Evolutionary conservation across 768 basidiomycete species (phyloP).

Genomic region (Lentinula sp.): DNA sequence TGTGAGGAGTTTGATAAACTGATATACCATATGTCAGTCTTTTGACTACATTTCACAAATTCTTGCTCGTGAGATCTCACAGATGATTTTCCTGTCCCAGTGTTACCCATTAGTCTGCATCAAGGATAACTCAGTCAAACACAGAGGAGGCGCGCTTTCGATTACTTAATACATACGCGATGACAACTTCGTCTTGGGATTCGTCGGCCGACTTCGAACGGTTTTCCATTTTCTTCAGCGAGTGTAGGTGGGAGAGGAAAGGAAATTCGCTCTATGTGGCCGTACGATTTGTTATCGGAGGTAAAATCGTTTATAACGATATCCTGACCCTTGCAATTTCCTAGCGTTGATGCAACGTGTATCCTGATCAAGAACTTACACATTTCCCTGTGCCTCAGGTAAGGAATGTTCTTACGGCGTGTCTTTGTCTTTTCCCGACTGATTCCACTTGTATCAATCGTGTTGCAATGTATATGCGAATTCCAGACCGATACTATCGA

Average conservation of each 20-base stretch:
- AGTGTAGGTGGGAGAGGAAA: background rate
- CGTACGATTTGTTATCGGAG: background rate
- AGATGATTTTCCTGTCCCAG: conserved; percentile 6
- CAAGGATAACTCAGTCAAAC: too few relatives aligned
- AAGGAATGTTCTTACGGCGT: too few relatives aligned
- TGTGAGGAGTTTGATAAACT: conserved; percentile 5
- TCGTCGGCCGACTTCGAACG: background rate
- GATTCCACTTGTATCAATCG: too few relatives aligned
- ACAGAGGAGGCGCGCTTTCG: too few relatives aligned
- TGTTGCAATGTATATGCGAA: too few relatives aligned
- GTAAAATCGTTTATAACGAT: background rate
- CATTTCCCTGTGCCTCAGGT: too few relatives aligned
- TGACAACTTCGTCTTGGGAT: background rate
- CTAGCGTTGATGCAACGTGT: background rate
- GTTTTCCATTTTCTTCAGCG: background rate
- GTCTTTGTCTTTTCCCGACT: too few relatives aligned
- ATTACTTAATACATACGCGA: background rate
- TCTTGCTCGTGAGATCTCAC: background rate
- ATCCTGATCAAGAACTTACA: background rate
- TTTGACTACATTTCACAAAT: background rate
- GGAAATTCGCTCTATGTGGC: background rate
- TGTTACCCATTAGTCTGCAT: conserved; percentile 2
- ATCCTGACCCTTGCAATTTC: background rate
- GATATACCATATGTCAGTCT: background rate
- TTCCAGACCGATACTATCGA: too few relatives aligned